Evolutionary conservation across 352 stramenopile species (phyloP), one percentile per base, ranked within the genome.

Genomic region (Phytophthora quininea): DNA sequence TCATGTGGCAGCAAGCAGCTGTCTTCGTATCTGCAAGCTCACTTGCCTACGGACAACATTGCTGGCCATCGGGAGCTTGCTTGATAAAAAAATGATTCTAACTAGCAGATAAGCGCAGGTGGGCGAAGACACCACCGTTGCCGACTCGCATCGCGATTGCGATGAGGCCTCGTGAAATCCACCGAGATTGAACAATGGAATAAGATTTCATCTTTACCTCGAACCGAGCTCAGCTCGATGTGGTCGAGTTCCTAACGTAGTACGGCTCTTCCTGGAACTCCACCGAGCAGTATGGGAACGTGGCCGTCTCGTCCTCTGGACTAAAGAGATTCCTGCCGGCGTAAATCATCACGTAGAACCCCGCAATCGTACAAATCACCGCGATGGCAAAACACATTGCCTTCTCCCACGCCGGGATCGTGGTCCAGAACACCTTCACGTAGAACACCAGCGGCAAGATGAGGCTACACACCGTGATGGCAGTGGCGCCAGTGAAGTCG

Each of bases 381-480:
- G 68, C 61, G 24, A 82, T 65, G 1, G 62, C 7, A 31, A 84
- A 24, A 46, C 73, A 76, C 30, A 77, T 19, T 12, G 62, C 15
- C 57, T 82, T 82, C 54, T 86, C 77, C 71, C 76, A 84, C 24
- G 67, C 32, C 42, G 75, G 67, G 15, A 86, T 68, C 60, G 74
- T 76, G 32, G 10, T 67, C 69, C 73, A 82, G 46, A 80, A 72
- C 1, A 75, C 63, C 62, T 83, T 86, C n/a, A 85, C 32, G 69
- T 88, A 88, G 59, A 85, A 82, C 11, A 73, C 12, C 2, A 85
- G 54, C 15, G 79, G 79, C 15, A 83, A 31, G 7, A 85, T 71
- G 6, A 85, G 76, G 64, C 79, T 84, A 30, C 58, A 84, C 8
- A 78, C 30, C 2, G 74, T 75, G 38, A 79, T 84, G 61, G 69